Evolutionary conservation across 805 yeast species (phyloP), one percentile per base, ranked within the genome.

Genomic region (Kazachstania taianensis): DNA sequence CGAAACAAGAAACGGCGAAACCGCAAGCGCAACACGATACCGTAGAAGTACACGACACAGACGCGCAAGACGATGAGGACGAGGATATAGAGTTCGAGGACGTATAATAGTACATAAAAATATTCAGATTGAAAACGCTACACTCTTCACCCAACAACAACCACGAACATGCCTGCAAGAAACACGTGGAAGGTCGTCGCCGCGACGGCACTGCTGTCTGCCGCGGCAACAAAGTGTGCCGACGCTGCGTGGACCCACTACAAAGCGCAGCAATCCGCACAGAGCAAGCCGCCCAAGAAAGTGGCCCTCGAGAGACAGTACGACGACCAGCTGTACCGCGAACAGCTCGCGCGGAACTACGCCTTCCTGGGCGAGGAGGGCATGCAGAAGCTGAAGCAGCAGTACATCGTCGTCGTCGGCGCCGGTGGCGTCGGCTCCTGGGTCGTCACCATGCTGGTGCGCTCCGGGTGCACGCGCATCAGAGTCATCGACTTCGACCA

Each of bases 381-480:
- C 1, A 77, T 86, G 73, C 57, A 61, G 14, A 74, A 73, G 40
- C 72, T 92, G 13, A 74, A 95, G 37, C 60, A 67, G 9, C 79
- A 84, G 50, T 69, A 73, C 38, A 72, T 87, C 2, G 81, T 85
- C 2, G 81, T 89, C 12, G 80, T 76, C 9, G 98, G 99, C 20
- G 92, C 89, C 13, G 99, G 99, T 40, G 99, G 99, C 40, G 99
- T 92, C 28, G 99, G 99, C 2, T 87, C 96, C 0, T 87, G 96
- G 89, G 94, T 80, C 17, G 78, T 81, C 9, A 80, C 94, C 8
- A 84, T 94, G 81, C 68, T 92, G 38, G 81, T 82, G 2, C 75
- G 99, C 50, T 82, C 94, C 13, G 99, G 99, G 12, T 78, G 87
- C 27, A 78, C 81, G 15, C 71, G 73, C 40, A 57, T 92, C 36